These are phyloP conservation scores for Extremus antarcticus DNA, from an alignment of 495 filamentous ascomycete genomes.

Conservation along the genomic window DNA sequence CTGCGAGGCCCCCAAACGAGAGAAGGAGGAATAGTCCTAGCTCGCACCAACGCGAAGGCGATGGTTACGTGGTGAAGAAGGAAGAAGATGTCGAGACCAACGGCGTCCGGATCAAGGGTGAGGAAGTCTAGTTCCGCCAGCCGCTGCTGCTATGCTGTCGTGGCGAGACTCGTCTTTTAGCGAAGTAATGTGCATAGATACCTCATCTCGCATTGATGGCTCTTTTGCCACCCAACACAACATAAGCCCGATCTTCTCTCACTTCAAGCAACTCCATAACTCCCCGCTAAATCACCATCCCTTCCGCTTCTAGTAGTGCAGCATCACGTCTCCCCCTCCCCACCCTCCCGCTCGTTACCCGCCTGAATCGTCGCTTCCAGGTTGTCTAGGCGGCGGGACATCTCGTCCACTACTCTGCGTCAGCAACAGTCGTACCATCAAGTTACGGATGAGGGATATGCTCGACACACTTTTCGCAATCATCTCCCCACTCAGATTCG, in stretches of 20 bases:
- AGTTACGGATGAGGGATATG: neutral
- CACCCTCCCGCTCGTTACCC: slow-evolving; percentile 32
- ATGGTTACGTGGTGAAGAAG: no score
- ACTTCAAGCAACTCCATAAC: no score
- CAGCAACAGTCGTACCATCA: neutral
- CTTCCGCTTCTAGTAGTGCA: neutral
- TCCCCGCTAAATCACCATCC: neutral
- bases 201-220: no score
- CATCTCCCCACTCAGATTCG: slow-evolving; percentile 67
- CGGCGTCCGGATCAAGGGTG: no score
- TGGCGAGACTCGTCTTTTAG: no score
- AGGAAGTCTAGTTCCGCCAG: no score
- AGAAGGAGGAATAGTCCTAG: no score
- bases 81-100: no score
- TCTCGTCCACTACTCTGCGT: slow-evolving; percentile 69
- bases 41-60: no score
- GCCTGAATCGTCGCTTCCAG: slow-evolving; percentile 64
- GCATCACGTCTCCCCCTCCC: slow-evolving; percentile 1
- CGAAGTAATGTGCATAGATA: no score
- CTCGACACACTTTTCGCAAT: slow-evolving; percentile 80
- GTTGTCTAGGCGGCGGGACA: slow-evolving; percentile 79
- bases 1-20: no score
- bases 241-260: neutral
- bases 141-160: no score
- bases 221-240: neutral